phyloP scores from a whole-genome alignment of 2,329 filamentous ascomycete species.

The Diaporthe sp. region DNA sequence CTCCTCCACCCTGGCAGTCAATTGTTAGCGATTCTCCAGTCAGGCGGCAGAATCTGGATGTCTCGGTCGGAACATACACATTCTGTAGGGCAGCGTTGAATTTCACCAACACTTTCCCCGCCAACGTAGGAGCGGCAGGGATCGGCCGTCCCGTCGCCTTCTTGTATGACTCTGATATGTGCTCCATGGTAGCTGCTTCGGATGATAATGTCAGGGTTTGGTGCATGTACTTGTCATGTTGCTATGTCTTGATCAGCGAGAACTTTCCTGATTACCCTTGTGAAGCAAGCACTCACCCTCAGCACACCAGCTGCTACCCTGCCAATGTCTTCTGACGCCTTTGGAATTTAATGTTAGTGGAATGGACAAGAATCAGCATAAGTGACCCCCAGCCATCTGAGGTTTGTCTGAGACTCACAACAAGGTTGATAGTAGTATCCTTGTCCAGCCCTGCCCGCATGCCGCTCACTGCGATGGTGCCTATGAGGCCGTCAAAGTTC shows the following conservation, averaged over 20 bases:
- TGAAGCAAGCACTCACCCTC: neutral
- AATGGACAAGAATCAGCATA: rapidly evolving
- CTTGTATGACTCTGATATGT: neutral
- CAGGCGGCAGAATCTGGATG: too few species aligned
- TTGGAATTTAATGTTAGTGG: neutral
- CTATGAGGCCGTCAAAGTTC: neutral
- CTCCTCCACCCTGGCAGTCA: neutral
- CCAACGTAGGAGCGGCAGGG: neutral
- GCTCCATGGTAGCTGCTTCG: constrained; percentile 1
- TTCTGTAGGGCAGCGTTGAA: neutral
- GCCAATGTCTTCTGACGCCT: constrained; percentile 9
- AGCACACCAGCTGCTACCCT: neutral
- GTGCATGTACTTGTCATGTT: neutral
- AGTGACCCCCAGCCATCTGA: rapidly evolving
- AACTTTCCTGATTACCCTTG: too few species aligned
- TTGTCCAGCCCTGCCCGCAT: neutral
- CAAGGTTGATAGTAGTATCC: neutral
- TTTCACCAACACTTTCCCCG: neutral
- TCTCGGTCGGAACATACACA: neutral
- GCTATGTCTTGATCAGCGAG: neutral
- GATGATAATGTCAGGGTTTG: neutral
- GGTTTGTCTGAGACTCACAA: neutral
- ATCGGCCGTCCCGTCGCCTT: neutral
- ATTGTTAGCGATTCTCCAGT: neutral
- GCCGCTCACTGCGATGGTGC: neutral